A percentile compares a stretch with the other conserved stretches of the same genome.
These are phyloP conservation scores for Hondaea fermentalgiana DNA, from an alignment of 108 stramenopile species.

Conservation along the genomic window DNA sequence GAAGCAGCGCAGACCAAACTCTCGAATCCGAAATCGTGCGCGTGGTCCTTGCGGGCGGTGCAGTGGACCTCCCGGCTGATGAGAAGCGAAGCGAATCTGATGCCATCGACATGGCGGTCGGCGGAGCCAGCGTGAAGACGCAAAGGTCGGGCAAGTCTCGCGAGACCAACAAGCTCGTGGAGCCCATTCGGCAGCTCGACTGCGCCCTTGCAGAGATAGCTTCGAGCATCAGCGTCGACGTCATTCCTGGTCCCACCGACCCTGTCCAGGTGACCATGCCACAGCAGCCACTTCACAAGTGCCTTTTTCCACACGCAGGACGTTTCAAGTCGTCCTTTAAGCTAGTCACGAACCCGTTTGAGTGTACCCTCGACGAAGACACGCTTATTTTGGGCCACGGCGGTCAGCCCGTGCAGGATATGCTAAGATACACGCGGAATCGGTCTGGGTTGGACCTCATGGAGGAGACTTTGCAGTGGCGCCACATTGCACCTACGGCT, in stretches of 20 bases:
- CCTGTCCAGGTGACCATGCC: constrained; percentile 41
- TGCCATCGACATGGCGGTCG: not conserved
- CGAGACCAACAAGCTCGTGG: not conserved
- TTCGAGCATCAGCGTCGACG: constrained; percentile 35
- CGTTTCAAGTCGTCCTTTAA: constrained; percentile 20
- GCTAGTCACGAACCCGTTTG: constrained; percentile 38
- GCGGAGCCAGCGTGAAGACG: not conserved
- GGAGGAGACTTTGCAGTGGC: constrained; percentile 40
- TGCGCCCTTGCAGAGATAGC: constrained; percentile 29
- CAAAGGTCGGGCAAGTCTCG: not conserved
- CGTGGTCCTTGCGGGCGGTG: constrained; percentile 22
- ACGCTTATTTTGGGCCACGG: constrained; percentile 25
- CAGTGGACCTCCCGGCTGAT: not conserved
- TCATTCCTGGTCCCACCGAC: constrained; percentile 44
- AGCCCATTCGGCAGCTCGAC: constrained; percentile 36
- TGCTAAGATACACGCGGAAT: constrained; percentile 26
- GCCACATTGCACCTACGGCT: constrained; percentile 48
- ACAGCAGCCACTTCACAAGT: constrained; percentile 49
- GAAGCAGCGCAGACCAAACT: not conserved
- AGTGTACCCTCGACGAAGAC: constrained; percentile 23
- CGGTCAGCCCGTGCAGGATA: constrained; percentile 39
- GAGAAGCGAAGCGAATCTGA: not conserved
- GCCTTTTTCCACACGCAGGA: constrained; percentile 31
- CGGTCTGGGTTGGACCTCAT: not conserved
- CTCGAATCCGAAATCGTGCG: constrained; percentile 19